These are phyloP conservation scores for Sordariomycetes sp. DNA, from an alignment of 2,329 filamentous ascomycete genomes.

Conservation along the genomic window DNA sequence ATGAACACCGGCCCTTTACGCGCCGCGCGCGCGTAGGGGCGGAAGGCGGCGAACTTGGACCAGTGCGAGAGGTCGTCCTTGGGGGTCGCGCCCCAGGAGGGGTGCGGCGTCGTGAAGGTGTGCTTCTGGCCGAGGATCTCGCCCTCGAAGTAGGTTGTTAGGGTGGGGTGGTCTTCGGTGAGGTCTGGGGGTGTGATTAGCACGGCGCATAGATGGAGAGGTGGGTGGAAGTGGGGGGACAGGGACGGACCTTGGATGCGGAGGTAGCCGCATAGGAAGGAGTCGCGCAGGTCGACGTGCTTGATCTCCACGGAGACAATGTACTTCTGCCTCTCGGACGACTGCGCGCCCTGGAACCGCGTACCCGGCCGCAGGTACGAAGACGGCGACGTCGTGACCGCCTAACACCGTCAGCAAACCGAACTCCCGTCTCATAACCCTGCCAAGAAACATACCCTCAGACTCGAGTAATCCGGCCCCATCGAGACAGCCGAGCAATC, in stretches of 20 bases:
- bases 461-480: conserved; percentile 24
- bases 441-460: conserved; percentile 16
- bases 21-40: conserved; percentile 54
- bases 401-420: conserved; percentile 31
- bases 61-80: conserved; percentile 91
- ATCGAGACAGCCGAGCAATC: conserved; percentile 21
- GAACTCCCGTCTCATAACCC: background rate
- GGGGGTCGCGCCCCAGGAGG: conserved; percentile 82
- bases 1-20: conserved; percentile 42
- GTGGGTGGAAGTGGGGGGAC: background rate
- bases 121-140: conserved; percentile 96
- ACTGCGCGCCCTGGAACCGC: conserved; percentile 81
- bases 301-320: conserved; percentile 96
- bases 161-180: conserved; percentile 90
- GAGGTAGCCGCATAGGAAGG: conserved; percentile 88
- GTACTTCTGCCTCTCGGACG: conserved; percentile 86
- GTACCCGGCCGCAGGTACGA: conserved; percentile 81
- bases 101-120: conserved; percentile 82
- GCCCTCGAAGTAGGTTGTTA: conserved; percentile 96
- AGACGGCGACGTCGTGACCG: conserved; percentile 69
- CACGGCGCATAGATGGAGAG: background rate
- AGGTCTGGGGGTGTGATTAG: conserved; percentile 47
- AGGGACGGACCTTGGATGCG: conserved; percentile 71
- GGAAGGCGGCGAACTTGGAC: conserved; percentile 81
- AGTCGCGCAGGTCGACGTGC: conserved; percentile 88